These are phyloP conservation scores for Rhizopogon sp. DNA, from an alignment of 768 basidiomycete genomes.

Conservation along the genomic window DNA sequence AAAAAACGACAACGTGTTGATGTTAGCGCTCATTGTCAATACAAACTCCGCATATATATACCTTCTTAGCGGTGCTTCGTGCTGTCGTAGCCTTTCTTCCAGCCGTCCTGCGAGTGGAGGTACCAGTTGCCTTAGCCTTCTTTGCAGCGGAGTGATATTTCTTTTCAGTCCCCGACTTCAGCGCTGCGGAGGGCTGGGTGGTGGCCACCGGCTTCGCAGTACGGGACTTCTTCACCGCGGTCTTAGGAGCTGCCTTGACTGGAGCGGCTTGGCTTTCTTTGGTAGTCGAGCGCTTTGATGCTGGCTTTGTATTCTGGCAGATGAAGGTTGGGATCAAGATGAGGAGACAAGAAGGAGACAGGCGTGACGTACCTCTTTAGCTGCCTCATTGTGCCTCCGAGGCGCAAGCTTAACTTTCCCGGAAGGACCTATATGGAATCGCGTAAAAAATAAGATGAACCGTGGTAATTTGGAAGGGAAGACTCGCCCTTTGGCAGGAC, in stretches of 20 bases:
- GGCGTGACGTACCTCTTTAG: constrained; percentile 10
- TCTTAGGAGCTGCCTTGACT: background rate
- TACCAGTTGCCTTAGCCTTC: constrained; percentile 12
- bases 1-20: background rate
- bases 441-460: background rate
- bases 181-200: background rate
- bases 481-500: constrained; percentile 48
- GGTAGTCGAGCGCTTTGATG: background rate
- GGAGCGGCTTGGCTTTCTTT: background rate
- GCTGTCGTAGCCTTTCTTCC: constrained; percentile 3
- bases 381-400: constrained; percentile 1
- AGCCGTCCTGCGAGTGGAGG: constrained; percentile 6
- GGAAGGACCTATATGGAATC: constrained; percentile 14
- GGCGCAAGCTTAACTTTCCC: constrained; percentile 24
- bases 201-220: background rate
- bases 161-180: constrained; percentile 7
- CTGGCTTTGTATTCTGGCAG: constrained; percentile 11
- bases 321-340: background rate
- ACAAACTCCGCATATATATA: background rate
- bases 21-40: background rate
- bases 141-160: constrained; percentile 22
- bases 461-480: background rate
- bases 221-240: constrained; percentile 1
- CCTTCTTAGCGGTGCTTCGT: constrained; percentile 6
- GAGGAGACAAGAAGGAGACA: background rate